A percentile compares a stretch with the other conserved stretches of the same genome.
phyloP scores from a whole-genome alignment of 164 flowering plant genomes.

The Dillenia suffruticosa region DNA sequence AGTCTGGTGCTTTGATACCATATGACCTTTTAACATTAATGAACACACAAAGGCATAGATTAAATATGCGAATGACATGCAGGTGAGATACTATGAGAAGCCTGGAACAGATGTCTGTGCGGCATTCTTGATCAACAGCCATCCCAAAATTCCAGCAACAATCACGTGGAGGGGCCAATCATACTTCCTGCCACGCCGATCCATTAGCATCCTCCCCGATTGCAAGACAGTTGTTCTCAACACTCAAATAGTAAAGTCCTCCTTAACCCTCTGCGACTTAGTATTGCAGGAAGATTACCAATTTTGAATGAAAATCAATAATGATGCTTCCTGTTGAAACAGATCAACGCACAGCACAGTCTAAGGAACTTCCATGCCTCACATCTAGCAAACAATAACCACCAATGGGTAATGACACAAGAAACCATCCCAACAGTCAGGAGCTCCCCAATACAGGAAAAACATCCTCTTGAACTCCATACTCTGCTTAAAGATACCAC shows the following conservation, averaged over 20 bases:
- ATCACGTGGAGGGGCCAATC: slow-evolving; percentile 36
- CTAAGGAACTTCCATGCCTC: slow-evolving; percentile 34
- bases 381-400: slow-evolving; percentile 14
- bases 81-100: slow-evolving; percentile 30
- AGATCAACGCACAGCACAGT: slow-evolving; percentile 55
- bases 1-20: no score
- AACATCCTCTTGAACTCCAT: slow-evolving; percentile 33
- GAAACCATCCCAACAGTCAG: slow-evolving; percentile 29
- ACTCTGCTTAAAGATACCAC: slow-evolving; percentile 40
- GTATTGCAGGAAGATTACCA: background rate
- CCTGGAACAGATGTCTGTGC: slow-evolving; percentile 34
- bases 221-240: slow-evolving; percentile 70
- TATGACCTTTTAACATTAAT: background rate
- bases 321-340: background rate
- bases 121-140: slow-evolving; percentile 58
- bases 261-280: background rate
- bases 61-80: slow-evolving; percentile 8
- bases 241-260: slow-evolving; percentile 25
- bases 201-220: slow-evolving; percentile 75
- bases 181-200: slow-evolving; percentile 38
- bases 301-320: background rate
- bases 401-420: slow-evolving; percentile 27
- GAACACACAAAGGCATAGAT: background rate
- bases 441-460: background rate
- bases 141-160: slow-evolving; percentile 16